Conservation (phyloP, 2,329 filamentous ascomycete genomes). For the Penicillium sp. region DNA sequence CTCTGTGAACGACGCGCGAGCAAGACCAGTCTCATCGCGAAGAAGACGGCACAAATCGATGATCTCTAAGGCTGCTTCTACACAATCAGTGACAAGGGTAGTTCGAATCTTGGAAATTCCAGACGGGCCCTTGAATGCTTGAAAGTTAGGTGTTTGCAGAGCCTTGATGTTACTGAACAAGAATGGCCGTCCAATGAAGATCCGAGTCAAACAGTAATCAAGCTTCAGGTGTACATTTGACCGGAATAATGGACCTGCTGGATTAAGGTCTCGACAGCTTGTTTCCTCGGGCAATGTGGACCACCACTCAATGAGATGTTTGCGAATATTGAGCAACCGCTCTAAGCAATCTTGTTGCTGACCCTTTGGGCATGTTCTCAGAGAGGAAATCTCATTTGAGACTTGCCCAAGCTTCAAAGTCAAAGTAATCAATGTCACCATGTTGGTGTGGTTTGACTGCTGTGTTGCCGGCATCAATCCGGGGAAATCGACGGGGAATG, state of each 20-base stretch:
- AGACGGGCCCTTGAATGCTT: slow-evolving; percentile 30
- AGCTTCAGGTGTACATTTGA: slow-evolving; percentile 54
- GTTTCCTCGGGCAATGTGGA: slow-evolving; percentile 38
- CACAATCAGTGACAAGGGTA: slow-evolving; percentile 53
- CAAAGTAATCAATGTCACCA: slow-evolving; percentile 50
- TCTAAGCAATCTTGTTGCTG: slow-evolving; percentile 45
- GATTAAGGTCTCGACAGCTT: slow-evolving; percentile 43
- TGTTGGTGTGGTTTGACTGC: slow-evolving; percentile 48
- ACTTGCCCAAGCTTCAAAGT: slow-evolving; percentile 43
- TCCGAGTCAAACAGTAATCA: slow-evolving; percentile 55
- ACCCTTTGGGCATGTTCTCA: slow-evolving; percentile 40
- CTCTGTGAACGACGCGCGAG: slow-evolving; percentile 57
- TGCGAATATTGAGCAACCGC: slow-evolving; percentile 39
- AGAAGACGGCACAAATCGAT: slow-evolving; percentile 54
- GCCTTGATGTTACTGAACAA: slow-evolving; percentile 46
- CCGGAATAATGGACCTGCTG: slow-evolving; percentile 45
- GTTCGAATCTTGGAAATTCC: slow-evolving; percentile 36
- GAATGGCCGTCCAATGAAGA: slow-evolving; percentile 57
- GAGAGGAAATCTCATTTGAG: slow-evolving; percentile 41
- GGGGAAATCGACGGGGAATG: slow-evolving; percentile 51
- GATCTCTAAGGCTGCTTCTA: slow-evolving; percentile 54
- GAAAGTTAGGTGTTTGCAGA: slow-evolving; percentile 20
- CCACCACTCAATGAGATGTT: slow-evolving; percentile 47
- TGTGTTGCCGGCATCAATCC: slow-evolving; percentile 45
- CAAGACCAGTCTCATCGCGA: slow-evolving; percentile 53